phyloP scores from a whole-genome alignment of 2,329 filamentous ascomycete species.

The Aspergillus unguis region DNA sequence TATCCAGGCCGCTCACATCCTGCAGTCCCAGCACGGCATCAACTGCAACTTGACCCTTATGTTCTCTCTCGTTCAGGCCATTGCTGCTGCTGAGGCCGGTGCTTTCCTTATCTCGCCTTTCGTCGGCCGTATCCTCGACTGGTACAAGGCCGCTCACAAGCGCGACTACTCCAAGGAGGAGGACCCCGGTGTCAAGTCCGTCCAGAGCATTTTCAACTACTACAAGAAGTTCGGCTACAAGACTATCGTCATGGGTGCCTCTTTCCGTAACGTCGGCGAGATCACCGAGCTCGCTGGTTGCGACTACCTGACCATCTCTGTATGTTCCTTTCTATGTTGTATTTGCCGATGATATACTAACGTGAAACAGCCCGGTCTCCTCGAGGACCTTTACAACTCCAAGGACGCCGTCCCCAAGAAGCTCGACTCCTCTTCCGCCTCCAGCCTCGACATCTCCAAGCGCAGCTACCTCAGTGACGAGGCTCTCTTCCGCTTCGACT shows the following conservation, averaged over 20 bases:
- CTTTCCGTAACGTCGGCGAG: slow-evolving; percentile 93
- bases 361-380: slow-evolving; percentile 70
- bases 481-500: slow-evolving; percentile 91
- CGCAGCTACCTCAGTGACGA: slow-evolving; percentile 88
- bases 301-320: slow-evolving; percentile 97
- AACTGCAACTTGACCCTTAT: slow-evolving; percentile 99
- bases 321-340: slow-evolving; percentile 46
- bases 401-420: slow-evolving; percentile 81
- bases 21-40: slow-evolving; percentile 91
- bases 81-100: slow-evolving; percentile 89
- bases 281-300: slow-evolving; percentile 98
- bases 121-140: slow-evolving; percentile 98
- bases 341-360: slow-evolving; percentile 16
- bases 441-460: slow-evolving; percentile 74
- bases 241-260: slow-evolving; percentile 99
- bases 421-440: slow-evolving; percentile 69
- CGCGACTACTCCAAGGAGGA: slow-evolving; percentile 86
- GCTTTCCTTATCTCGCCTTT: slow-evolving; percentile 99
- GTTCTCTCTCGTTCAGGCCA: slow-evolving; percentile 94
- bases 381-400: slow-evolving; percentile 91
- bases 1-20: slow-evolving; percentile 96
- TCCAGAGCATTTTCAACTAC: slow-evolving; percentile 97
- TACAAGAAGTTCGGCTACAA: slow-evolving; percentile 99
- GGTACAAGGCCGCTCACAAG: slow-evolving; percentile 96
- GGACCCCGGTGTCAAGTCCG: slow-evolving; percentile 93